Evolutionary conservation across 768 basidiomycete genomes (phyloP).

Genomic region (Gymnopilus junonius): DNA sequence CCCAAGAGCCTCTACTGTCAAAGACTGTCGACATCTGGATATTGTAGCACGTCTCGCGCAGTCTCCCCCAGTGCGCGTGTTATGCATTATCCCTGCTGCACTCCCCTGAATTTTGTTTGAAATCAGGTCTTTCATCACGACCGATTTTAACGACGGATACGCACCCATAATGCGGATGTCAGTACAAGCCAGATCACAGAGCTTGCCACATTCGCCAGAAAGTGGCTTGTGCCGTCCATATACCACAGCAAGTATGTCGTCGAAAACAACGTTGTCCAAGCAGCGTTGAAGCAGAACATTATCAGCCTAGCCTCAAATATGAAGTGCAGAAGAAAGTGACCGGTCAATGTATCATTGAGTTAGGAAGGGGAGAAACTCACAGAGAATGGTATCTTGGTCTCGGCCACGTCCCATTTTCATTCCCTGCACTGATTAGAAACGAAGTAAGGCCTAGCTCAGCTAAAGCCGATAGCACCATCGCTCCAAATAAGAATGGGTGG

Average conservation of each 20-base stretch:
- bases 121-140: neutral
- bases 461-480: conserved; percentile 70
- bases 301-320: conserved; percentile 44
- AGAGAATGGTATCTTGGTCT: conserved; percentile 66
- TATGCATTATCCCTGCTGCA: conserved; percentile 70
- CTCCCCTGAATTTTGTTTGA: conserved; percentile 49
- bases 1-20: conserved; percentile 75
- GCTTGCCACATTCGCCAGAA: conserved; percentile 78
- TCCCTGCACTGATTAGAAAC: conserved; percentile 73
- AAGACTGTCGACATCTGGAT: conserved; percentile 71
- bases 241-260: conserved; percentile 75
- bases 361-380: conserved; percentile 40
- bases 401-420: conserved; percentile 64
- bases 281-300: conserved; percentile 63
- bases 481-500: conserved; percentile 62
- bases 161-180: conserved; percentile 71
- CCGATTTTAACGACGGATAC: conserved; percentile 15
- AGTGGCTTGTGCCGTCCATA: conserved; percentile 63
- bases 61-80: conserved; percentile 60
- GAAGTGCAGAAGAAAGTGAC: neutral
- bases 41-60: conserved; percentile 58
- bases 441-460: conserved; percentile 78
- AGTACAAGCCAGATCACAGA: conserved; percentile 75
- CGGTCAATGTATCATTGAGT: neutral
- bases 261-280: conserved; percentile 78